phyloP scores from a whole-genome alignment of 1,284 basidiomycete genomes.

The Butyriboletus appendiculatus region DNA sequence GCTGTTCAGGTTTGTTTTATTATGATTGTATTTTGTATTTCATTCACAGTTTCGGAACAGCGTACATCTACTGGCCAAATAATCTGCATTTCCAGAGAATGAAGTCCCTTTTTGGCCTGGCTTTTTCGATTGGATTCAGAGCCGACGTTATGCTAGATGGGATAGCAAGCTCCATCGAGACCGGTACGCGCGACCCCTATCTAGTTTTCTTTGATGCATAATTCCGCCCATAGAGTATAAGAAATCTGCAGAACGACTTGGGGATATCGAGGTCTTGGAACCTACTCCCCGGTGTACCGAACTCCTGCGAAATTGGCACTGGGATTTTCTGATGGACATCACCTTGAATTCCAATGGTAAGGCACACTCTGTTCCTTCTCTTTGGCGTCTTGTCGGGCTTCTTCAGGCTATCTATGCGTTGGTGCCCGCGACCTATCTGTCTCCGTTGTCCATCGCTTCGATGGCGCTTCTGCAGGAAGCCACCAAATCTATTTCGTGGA shows the following conservation, averaged over 20 bases:
- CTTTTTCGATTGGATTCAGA: slow-evolving; percentile 38
- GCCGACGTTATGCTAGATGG: slow-evolving; percentile 42
- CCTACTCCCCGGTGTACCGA: slow-evolving; percentile 34
- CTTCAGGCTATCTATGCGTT: slow-evolving; percentile 24
- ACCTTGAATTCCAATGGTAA: slow-evolving; percentile 24
- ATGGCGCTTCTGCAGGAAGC: slow-evolving; percentile 27
- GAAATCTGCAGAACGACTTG: slow-evolving; percentile 34
- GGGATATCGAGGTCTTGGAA: slow-evolving; percentile 25
- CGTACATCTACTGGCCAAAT: slow-evolving; percentile 44
- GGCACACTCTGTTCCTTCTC: neutral
- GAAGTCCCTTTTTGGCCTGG: slow-evolving; percentile 38
- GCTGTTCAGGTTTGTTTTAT: slow-evolving; percentile 34
- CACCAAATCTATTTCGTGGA: slow-evolving; percentile 13
- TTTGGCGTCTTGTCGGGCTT: neutral
- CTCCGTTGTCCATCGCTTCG: slow-evolving; percentile 22
- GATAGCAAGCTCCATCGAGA: slow-evolving; percentile 26
- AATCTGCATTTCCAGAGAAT: slow-evolving; percentile 40
- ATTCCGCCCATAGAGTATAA: slow-evolving; percentile 37
- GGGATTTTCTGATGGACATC: slow-evolving; percentile 32
- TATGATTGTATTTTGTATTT: neutral
- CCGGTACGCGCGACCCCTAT: slow-evolving; percentile 24
- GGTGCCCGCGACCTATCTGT: slow-evolving; percentile 6
- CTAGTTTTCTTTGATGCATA: neutral
- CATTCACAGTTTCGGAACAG: slow-evolving; percentile 22
- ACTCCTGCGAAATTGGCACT: slow-evolving; percentile 37